These are phyloP conservation scores for Santalum album DNA, from an alignment of 164 flowering plant species.

Conservation along the genomic window DNA sequence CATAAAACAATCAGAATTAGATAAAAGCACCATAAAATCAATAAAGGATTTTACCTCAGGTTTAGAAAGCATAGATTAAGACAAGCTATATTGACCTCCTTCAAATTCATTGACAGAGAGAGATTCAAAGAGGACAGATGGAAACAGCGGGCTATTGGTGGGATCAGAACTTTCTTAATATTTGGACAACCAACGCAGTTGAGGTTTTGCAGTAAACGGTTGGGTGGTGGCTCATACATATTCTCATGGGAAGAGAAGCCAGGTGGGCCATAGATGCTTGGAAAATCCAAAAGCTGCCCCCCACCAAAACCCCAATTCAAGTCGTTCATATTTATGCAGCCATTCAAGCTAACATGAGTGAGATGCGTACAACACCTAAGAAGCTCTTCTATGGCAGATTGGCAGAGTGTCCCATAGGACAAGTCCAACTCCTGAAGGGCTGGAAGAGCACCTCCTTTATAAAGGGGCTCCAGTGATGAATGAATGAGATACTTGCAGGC, in stretches of 20 bases:
- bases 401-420: slow-evolving; percentile 80
- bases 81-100: slow-evolving; percentile 83
- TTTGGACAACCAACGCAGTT: slow-evolving; percentile 94
- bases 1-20: not conserved
- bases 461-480: slow-evolving; percentile 77
- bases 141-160: slow-evolving; percentile 57
- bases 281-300: slow-evolving; percentile 19
- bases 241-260: slow-evolving; percentile 14
- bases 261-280: slow-evolving; percentile 11
- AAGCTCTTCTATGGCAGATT: slow-evolving; percentile 91
- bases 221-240: slow-evolving; percentile 24
- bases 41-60: slow-evolving; percentile 49
- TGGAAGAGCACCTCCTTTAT: slow-evolving; percentile 72
- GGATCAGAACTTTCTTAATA: slow-evolving; percentile 77
- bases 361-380: slow-evolving; percentile 79
- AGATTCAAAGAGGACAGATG: slow-evolving; percentile 73
- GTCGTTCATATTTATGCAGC: slow-evolving; percentile 88
- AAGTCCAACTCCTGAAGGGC: slow-evolving; percentile 75
- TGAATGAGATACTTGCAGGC: slow-evolving; percentile 91
- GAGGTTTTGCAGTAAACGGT: slow-evolving; percentile 66
- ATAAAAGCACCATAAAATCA: not conserved
- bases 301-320: slow-evolving; percentile 61
- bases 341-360: slow-evolving; percentile 87
- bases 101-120: slow-evolving; percentile 74
- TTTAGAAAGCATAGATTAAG: slow-evolving; percentile 62